A percentile compares a stretch with the other conserved stretches of the same genome.
Evolutionary conservation across 1,139 yeast species (phyloP).

Genomic region (Geotrichum fermentans): DNA sequence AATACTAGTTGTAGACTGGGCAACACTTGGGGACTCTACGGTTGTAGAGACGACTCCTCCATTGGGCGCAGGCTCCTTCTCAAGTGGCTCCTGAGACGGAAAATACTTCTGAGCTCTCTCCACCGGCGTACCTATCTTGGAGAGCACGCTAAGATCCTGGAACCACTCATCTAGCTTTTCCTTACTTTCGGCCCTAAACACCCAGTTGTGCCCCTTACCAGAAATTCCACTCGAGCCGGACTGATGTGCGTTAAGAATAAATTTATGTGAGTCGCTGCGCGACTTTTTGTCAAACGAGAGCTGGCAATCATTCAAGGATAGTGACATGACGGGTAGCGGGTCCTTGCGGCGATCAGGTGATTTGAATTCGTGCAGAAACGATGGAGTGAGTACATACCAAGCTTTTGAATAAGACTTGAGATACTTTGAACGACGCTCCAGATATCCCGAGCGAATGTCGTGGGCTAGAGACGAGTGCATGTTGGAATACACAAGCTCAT

Average conservation of each 20-base stretch:
- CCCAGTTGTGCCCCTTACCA: constrained; percentile 86
- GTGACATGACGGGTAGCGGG: constrained; percentile 80
- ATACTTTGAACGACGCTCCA: constrained; percentile 88
- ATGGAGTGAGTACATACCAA: constrained; percentile 87
- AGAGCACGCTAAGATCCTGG: constrained; percentile 63
- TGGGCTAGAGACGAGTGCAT: constrained; percentile 66
- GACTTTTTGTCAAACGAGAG: constrained; percentile 76
- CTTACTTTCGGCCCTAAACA: constrained; percentile 78
- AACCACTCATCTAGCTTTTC: constrained; percentile 81
- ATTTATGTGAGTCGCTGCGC: constrained; percentile 65
- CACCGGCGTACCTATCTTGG: constrained; percentile 46
- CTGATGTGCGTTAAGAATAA: constrained; percentile 71
- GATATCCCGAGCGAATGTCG: constrained; percentile 70
- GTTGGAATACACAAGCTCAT: constrained; percentile 60
- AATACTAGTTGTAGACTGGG: background rate
- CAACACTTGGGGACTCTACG: background rate
- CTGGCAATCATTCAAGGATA: constrained; percentile 74
- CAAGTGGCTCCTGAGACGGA: constrained; percentile 20
- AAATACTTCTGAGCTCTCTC: constrained; percentile 26
- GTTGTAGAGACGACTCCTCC: background rate
- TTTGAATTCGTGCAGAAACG: constrained; percentile 86
- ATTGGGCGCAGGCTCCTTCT: constrained; percentile 8
- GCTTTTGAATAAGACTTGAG: constrained; percentile 84
- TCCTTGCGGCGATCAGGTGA: constrained; percentile 77
- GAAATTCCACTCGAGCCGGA: constrained; percentile 48